Conservation (phyloP, 257 asterid species). For the Asclepias syriaca region DNA sequence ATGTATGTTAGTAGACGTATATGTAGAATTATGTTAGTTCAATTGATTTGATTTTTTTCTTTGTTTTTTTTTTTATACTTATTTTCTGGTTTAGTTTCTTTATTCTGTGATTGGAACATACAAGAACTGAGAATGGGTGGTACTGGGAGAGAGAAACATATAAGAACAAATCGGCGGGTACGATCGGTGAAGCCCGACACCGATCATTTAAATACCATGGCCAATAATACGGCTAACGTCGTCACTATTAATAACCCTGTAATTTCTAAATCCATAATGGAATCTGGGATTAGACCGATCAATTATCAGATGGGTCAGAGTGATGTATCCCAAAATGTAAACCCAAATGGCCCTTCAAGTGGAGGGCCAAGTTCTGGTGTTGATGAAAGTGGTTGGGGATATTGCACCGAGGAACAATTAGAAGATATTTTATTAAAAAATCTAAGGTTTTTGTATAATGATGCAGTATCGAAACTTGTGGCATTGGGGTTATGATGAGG, state of each 20-base stretch:
- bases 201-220: constrained; percentile 29
- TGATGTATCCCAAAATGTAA: constrained; percentile 13
- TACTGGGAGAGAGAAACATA: constrained; percentile 62
- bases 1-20: neutral
- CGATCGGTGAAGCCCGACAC: constrained; percentile 65
- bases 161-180: constrained; percentile 58
- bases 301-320: constrained; percentile 17
- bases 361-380: constrained; percentile 15
- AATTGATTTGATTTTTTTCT: constrained; percentile 6
- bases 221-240: constrained; percentile 16
- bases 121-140: constrained; percentile 48
- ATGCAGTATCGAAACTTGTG: constrained; percentile 54
- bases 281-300: constrained; percentile 28
- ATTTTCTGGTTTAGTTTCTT: constrained; percentile 19
- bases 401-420: constrained; percentile 43
- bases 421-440: constrained; percentile 65
- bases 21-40: constrained; percentile 8
- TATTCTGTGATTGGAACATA: constrained; percentile 11
- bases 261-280: constrained; percentile 22
- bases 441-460: constrained; percentile 56
- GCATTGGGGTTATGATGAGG: constrained; percentile 66
- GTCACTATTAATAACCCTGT: constrained; percentile 19
- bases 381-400: constrained; percentile 35
- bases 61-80: neutral
- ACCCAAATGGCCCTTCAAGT: constrained; percentile 1